A percentile compares a stretch with the other conserved stretches of the same genome.
These are phyloP conservation scores for Botrytis tulipae DNA, from an alignment of 2,329 filamentous ascomycete species.

Conservation along the genomic window DNA sequence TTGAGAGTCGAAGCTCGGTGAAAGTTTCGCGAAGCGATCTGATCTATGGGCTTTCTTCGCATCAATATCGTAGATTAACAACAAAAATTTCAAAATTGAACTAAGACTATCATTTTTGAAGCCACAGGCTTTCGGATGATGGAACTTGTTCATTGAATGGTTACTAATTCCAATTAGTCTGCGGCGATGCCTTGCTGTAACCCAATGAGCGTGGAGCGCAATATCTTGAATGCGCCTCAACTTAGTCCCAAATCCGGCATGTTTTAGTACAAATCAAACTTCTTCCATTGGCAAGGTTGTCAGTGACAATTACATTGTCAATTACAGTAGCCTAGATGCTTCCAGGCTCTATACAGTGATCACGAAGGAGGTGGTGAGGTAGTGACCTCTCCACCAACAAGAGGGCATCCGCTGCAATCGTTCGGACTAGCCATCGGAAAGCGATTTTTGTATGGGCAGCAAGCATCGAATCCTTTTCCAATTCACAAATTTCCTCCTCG, in stretches of 20 bases:
- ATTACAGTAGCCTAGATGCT: background rate
- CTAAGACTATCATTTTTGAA: background rate
- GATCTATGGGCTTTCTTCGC: background rate
- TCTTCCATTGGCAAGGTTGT: background rate
- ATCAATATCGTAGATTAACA: background rate
- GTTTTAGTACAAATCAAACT: background rate
- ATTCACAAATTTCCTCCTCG: no score
- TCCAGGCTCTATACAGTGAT: background rate
- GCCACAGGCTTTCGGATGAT: background rate
- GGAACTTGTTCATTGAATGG: background rate
- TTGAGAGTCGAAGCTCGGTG: background rate
- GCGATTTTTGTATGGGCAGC: background rate
- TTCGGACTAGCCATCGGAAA: no score
- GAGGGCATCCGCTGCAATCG: background rate
- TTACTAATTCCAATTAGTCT: background rate
- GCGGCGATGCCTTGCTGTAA: background rate
- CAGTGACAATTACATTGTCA: background rate
- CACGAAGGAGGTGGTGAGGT: background rate
- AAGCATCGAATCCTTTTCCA: background rate
- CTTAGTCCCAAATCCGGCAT: background rate
- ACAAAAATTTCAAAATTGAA: background rate
- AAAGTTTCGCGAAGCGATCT: conserved; percentile 6
- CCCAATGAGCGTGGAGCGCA: background rate
- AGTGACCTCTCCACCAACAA: background rate
- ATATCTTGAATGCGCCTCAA: background rate